Evolutionary conservation across 2,329 filamentous ascomycete species (phyloP), one percentile per base, ranked within the genome.

Genomic region (Exophiala xenobiotica): DNA sequence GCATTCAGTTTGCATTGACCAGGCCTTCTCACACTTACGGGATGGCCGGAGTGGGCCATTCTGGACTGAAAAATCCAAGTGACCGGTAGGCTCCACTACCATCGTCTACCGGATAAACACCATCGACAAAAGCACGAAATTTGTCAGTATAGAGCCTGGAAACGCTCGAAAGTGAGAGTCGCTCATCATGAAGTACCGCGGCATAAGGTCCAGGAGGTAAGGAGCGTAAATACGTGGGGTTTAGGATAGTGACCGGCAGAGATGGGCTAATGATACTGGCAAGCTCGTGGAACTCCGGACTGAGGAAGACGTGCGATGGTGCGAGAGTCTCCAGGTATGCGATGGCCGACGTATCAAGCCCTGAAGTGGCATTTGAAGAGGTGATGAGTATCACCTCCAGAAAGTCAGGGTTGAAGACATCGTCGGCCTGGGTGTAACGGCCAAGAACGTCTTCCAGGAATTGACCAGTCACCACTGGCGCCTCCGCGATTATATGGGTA

Each of bases 341-440:
- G 14, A 24, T n/a, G 4, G 38, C 38, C 20, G 38, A 40, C 7
- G 9, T 6, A n/a, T 40, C 19, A 4, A 40, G 12, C 2, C 6
- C 3, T n/a, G 45, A 7, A 24, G 26, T 42, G 6, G 19, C 16
- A 29, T 31, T 35, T 11, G 41, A 18, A 4, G 42, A 45, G 14
- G 27, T 35, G 7, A 51, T 23, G 18, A 39, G 18, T n/a, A 51
- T 18, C 22, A 22, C 41, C 1, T 22, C 19, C n/a, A 52, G 38
- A 27, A 52, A 52, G 9, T 24, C 42, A n/a, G 33, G 31, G 8
- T 16, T 26, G 18, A 48, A 47, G 23, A 52, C 49, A 29, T 52
- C 49, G 20, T 52, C 49, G 14, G 16, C 37, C 6, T 42, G 16
- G 7, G 2, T 11, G 23, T 40, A 40, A 8, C 19, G 19, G 1